Conservation (phyloP, 1,284 basidiomycete species). For the Ustilago bromivora region DNA sequence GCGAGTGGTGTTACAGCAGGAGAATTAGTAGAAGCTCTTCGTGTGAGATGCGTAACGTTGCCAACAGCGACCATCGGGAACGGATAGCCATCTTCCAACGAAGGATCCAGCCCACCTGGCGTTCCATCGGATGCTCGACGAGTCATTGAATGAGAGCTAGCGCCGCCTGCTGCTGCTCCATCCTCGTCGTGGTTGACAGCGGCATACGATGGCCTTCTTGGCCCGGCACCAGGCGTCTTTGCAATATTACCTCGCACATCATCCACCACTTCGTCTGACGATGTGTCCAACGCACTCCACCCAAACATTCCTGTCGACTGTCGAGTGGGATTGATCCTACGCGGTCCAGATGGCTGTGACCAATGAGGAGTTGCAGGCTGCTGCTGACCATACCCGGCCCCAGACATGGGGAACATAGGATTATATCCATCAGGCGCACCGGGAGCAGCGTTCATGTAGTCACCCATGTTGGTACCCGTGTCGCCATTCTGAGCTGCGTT, state of each 20-base stretch:
- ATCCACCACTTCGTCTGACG: slow-evolving; percentile 28
- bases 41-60: slow-evolving; percentile 29
- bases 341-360: slow-evolving; percentile 51
- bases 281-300: background rate
- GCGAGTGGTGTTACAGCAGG: slow-evolving; percentile 44
- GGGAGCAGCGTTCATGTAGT: slow-evolving; percentile 49
- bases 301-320: slow-evolving; percentile 12
- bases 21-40: slow-evolving; percentile 52
- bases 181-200: background rate
- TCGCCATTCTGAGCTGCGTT: slow-evolving; percentile 6
- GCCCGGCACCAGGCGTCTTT: slow-evolving; percentile 47
- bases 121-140: slow-evolving; percentile 41
- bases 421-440: slow-evolving; percentile 42
- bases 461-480: background rate
- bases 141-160: background rate
- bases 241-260: slow-evolving; percentile 17
- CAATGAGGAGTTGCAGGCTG: slow-evolving; percentile 61
- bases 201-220: slow-evolving; percentile 35
- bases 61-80: slow-evolving; percentile 48
- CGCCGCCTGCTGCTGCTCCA: background rate
- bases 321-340: slow-evolving; percentile 13
- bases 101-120: slow-evolving; percentile 23
- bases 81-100: slow-evolving; percentile 47
- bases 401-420: slow-evolving; percentile 46
- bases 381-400: slow-evolving; percentile 6